These are phyloP conservation scores for Pseudocercospora eumusae DNA, from an alignment of 2,329 filamentous ascomycete genomes.

Conservation along the genomic window DNA sequence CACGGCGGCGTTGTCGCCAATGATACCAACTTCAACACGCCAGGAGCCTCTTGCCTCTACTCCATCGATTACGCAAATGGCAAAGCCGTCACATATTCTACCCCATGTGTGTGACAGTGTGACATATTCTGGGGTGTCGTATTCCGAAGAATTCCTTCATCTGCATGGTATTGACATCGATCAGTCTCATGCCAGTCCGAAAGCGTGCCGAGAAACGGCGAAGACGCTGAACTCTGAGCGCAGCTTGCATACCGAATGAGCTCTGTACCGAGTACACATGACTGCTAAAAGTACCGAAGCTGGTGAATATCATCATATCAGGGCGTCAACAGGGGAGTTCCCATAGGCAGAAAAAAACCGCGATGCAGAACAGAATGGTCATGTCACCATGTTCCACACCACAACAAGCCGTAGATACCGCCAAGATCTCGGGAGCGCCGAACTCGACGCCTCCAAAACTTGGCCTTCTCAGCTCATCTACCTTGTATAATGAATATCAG, in stretches of 20 bases:
- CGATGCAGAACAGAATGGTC: no score
- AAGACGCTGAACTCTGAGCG: no score
- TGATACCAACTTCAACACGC: neutral
- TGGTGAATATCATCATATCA: no score
- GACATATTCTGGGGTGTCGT: conserved; percentile 9
- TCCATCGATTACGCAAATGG: neutral
- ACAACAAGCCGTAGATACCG: no score
- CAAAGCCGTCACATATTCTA: neutral
- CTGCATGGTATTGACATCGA: conserved; percentile 1
- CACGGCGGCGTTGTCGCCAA: neutral
- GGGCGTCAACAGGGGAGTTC: no score
- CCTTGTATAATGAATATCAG: neutral
- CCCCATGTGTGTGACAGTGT: conserved; percentile 10
- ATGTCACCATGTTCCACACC: no score
- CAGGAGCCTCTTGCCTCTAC: neutral
- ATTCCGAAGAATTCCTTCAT: conserved; percentile 4
- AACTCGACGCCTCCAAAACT: no score
- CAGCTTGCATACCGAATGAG: no score
- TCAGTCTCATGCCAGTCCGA: neutral
- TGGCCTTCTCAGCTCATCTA: neutral
- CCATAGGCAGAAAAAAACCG: no score
- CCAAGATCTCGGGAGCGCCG: no score
- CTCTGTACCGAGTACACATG: no score
- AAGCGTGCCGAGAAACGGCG: neutral
- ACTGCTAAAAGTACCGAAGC: no score